Conservation (phyloP, 2,329 filamentous ascomycete species). For the Magnaporthiopsis rhizophila region DNA sequence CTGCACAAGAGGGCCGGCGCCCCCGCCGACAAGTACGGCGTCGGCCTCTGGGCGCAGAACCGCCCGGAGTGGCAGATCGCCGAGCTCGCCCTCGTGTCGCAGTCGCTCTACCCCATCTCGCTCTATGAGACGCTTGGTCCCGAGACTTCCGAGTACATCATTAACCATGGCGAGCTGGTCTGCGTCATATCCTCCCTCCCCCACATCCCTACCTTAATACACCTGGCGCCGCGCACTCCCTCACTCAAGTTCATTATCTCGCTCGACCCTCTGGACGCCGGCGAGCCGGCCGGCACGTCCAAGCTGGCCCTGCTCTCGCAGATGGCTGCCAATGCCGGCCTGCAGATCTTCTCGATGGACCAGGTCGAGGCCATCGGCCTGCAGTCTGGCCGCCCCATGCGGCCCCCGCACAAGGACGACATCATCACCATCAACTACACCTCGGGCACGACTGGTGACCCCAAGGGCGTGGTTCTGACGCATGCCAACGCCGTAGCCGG, state of each 20-base stretch:
- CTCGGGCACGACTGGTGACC: constrained; percentile 73
- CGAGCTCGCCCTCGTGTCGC: constrained; percentile 80
- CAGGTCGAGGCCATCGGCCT: constrained; percentile 78
- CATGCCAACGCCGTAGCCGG: constrained; percentile 75
- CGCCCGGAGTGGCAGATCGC: constrained; percentile 83
- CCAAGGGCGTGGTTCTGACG: constrained; percentile 77
- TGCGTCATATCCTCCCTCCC: constrained; percentile 72
- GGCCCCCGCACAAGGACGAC: constrained; percentile 65
- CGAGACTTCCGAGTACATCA: constrained; percentile 88
- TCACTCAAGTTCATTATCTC: constrained; percentile 81
- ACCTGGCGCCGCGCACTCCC: constrained; percentile 68
- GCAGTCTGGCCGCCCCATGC: constrained; percentile 59
- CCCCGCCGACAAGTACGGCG: constrained; percentile 57
- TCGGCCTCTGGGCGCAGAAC: constrained; percentile 84
- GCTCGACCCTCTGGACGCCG: constrained; percentile 72
- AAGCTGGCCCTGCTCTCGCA: constrained; percentile 72
- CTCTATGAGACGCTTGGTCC: constrained; percentile 94
- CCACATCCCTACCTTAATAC: constrained; percentile 74
- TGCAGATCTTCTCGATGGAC: constrained; percentile 69
- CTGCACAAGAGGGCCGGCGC: constrained; percentile 68
- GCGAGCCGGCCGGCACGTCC: constrained; percentile 67
- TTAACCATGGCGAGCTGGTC: constrained; percentile 75
- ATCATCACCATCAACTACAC: constrained; percentile 88
- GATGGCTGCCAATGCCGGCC: constrained; percentile 64
- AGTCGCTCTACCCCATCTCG: constrained; percentile 82